Evolutionary conservation across 257 asterid species (phyloP).

Genomic region (Nicotiana paniculata): DNA sequence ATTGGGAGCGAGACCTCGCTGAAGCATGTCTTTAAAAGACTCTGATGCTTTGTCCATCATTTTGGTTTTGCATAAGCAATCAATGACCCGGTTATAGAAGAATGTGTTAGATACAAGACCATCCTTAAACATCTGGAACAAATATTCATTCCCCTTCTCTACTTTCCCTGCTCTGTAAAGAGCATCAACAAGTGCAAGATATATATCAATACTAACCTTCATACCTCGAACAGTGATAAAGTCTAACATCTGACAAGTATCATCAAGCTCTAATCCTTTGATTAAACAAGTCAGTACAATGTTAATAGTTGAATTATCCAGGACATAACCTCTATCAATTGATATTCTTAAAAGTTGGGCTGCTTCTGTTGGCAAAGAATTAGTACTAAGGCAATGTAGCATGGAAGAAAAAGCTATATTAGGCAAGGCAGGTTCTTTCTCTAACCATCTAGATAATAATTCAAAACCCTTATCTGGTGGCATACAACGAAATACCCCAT

Average conservation of each 20-base stretch:
- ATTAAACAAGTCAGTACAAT: slow-evolving; percentile 52
- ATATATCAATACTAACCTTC: slow-evolving; percentile 45
- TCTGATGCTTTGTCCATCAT: slow-evolving; percentile 56
- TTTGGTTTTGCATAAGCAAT: slow-evolving; percentile 75
- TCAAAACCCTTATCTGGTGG: slow-evolving; percentile 47
- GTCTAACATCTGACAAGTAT: slow-evolving; percentile 56
- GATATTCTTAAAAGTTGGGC: slow-evolving; percentile 44
- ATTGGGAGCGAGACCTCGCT: slow-evolving; percentile 50
- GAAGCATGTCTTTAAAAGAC: slow-evolving; percentile 47
- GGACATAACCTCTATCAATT: slow-evolving; percentile 49
- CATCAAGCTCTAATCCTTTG: slow-evolving; percentile 56
- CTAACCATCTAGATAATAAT: slow-evolving; percentile 49
- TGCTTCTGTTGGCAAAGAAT: slow-evolving; percentile 38
- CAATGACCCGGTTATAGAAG: slow-evolving; percentile 66
- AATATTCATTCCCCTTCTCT: slow-evolving; percentile 48
- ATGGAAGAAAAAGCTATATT: slow-evolving; percentile 55
- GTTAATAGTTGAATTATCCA: slow-evolving; percentile 52
- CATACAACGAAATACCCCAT: slow-evolving; percentile 62
- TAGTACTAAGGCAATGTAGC: slow-evolving; percentile 45
- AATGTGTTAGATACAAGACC: slow-evolving; percentile 42
- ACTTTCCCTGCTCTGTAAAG: slow-evolving; percentile 49
- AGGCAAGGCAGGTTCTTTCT: slow-evolving; percentile 47
- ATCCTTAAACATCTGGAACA: slow-evolving; percentile 38
- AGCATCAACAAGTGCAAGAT: slow-evolving; percentile 50
- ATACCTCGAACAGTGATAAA: slow-evolving; percentile 34